phyloP scores from a whole-genome alignment of 345 rosid genomes.

The Eucalyptus globulus region DNA sequence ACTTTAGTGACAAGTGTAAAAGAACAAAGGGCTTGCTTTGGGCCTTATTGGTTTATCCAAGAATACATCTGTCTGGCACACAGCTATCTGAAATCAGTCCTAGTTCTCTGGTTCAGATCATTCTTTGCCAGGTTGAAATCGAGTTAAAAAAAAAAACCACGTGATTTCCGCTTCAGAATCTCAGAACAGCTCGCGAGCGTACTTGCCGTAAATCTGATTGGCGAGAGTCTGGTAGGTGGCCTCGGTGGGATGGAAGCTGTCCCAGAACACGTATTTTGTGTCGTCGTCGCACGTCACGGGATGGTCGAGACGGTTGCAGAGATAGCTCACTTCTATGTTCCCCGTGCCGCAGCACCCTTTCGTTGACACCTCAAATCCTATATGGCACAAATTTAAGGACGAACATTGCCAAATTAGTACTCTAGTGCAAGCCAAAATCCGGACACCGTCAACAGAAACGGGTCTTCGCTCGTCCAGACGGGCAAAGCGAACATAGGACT shows the following conservation, averaged over 20 bases:
- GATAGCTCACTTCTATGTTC: conserved; percentile 26
- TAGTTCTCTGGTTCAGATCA: no score
- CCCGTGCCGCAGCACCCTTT: conserved; percentile 83
- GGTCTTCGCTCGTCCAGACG: not conserved
- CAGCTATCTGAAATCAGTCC: no score
- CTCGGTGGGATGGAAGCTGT: conserved; percentile 71
- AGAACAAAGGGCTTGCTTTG: not conserved
- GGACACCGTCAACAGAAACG: not conserved
- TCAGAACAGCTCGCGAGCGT: not conserved
- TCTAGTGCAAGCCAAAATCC: not conserved
- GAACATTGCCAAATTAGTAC: not conserved
- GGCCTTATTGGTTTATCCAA: not conserved
- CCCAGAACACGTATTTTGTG: conserved; percentile 60
- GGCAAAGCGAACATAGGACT: not conserved
- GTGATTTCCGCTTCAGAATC: not conserved
- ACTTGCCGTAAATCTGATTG: not conserved
- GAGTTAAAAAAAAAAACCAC: not conserved
- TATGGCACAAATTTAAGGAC: not conserved
- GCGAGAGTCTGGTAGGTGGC: conserved; percentile 18
- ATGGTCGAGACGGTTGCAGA: conserved; percentile 22
- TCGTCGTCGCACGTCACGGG: conserved; percentile 18
- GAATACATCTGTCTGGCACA: no score
- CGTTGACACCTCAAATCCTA: conserved; percentile 41
- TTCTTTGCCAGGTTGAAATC: not conserved
- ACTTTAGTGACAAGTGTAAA: not conserved